phyloP scores from a whole-genome alignment of 176 grass and related monocot species.

The Triticum dicoccoides region DNA sequence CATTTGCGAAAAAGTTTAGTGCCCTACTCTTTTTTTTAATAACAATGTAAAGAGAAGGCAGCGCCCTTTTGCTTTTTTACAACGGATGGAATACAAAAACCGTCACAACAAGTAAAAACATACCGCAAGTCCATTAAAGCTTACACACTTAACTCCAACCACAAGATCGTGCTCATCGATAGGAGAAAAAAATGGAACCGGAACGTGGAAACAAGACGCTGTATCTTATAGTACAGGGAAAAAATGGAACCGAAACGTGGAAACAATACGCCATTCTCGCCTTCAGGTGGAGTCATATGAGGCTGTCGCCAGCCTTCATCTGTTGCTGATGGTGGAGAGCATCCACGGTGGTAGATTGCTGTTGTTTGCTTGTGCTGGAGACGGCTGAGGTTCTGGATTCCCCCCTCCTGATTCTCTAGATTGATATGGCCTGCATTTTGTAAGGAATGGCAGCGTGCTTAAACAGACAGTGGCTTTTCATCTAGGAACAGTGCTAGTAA shows the following conservation, averaged over 20 bases:
- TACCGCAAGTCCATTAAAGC: background rate
- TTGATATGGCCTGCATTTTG: slow-evolving; percentile 32
- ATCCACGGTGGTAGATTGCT: slow-evolving; percentile 56
- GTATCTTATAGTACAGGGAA: background rate
- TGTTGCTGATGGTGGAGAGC: slow-evolving; percentile 27
- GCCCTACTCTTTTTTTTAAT: background rate
- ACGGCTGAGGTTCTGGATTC: slow-evolving; percentile 20
- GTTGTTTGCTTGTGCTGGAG: slow-evolving; percentile 17
- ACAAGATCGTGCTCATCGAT: background rate
- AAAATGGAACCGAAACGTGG: background rate
- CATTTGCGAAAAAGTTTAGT: background rate
- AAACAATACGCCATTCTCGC: background rate
- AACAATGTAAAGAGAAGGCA: background rate
- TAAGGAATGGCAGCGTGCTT: background rate
- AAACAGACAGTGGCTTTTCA: background rate
- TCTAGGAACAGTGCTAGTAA: background rate
- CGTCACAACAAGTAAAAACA: background rate
- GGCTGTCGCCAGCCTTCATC: slow-evolving; percentile 7
- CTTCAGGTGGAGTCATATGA: background rate
- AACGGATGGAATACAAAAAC: background rate
- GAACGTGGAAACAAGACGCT: background rate
- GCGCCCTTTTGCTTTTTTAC: background rate
- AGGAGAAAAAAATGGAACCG: slow-evolving; percentile 10
- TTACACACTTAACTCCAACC: slow-evolving; percentile 23
- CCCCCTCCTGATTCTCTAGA: background rate